Percentiles rank a stretch among this genome's conserved stretches.
phyloP scores from a whole-genome alignment of 768 basidiomycete genomes.

The Mycena latifolia region DNA sequence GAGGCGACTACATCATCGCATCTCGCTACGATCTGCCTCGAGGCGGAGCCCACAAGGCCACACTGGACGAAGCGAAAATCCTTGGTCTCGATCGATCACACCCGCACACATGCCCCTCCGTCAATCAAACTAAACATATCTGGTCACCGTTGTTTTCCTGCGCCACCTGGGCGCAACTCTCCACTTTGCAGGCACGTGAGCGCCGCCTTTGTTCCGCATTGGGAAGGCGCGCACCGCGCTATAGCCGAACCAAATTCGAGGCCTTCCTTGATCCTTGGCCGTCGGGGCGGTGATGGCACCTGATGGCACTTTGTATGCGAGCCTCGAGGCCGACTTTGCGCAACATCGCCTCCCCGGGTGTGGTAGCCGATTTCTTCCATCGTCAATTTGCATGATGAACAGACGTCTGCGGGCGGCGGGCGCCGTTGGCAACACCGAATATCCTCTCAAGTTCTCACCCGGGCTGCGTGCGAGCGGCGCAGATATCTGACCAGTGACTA shows the following conservation, averaged over 20 bases:
- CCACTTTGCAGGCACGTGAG: constrained; percentile 23
- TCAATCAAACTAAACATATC: constrained; percentile 9
- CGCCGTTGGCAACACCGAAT: background rate
- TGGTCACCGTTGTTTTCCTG: constrained; percentile 7
- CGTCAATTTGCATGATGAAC: constrained; percentile 14
- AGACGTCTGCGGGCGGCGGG: too few species aligned
- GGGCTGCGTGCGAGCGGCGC: constrained; percentile 11
- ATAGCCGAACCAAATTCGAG: too few species aligned
- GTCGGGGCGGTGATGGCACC: constrained; percentile 11
- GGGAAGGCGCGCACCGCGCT: background rate
- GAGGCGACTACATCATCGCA: constrained; percentile 24
- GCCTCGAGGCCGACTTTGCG: constrained; percentile 31
- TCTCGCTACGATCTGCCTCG: constrained; percentile 22
- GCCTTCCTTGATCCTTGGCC: constrained; percentile 17
- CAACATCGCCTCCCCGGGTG: constrained; percentile 5
- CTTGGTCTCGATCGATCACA: constrained; percentile 19
- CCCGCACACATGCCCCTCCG: background rate
- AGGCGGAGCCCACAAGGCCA: constrained; percentile 29
- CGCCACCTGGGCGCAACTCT: background rate
- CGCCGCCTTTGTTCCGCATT: constrained; percentile 29
- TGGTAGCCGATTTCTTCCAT: constrained; percentile 5
- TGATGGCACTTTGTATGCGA: constrained; percentile 29
- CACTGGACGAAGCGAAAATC: constrained; percentile 25
- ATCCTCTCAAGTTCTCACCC: constrained; percentile 14
- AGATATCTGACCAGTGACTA: constrained; percentile 6